Evolutionary conservation across 1,284 basidiomycete genomes (phyloP).

Genomic region (Anthracocystis setariae): DNA sequence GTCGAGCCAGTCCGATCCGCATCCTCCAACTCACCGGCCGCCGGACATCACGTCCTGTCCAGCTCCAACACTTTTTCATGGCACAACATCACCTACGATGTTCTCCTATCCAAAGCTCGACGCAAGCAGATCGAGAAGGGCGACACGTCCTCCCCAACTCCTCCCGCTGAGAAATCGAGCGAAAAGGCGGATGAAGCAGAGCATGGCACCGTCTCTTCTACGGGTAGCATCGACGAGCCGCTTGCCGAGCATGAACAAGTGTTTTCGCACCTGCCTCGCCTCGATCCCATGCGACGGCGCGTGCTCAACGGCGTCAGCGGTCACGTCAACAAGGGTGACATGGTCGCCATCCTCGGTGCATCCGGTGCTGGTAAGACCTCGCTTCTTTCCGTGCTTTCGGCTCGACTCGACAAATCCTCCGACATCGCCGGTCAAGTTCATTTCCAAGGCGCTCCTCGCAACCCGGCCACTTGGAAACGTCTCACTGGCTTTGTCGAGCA

Average conservation of each 20-base stretch:
- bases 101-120: constrained; percentile 45
- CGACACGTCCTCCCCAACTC: neutral
- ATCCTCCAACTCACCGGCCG: neutral
- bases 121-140: constrained; percentile 42
- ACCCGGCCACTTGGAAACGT: constrained; percentile 55
- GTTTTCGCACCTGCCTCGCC: constrained; percentile 36
- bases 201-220: constrained; percentile 11
- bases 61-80: constrained; percentile 30
- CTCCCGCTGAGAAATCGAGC: constrained; percentile 8
- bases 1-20: neutral
- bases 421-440: constrained; percentile 43
- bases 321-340: constrained; percentile 43
- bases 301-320: constrained; percentile 50
- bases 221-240: constrained; percentile 4
- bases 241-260: constrained; percentile 32
- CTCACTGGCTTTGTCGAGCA: constrained; percentile 57
- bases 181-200: constrained; percentile 19
- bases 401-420: constrained; percentile 44
- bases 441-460: constrained; percentile 42
- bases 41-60: neutral
- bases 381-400: constrained; percentile 54
- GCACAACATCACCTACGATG: constrained; percentile 54
- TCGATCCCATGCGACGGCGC: constrained; percentile 37
- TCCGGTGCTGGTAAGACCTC: constrained; percentile 58
- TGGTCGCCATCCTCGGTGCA: constrained; percentile 56